Evolutionary conservation across 371 early-diverging fungal genomes (phyloP).

Genomic region (Catenaria anguillulae): DNA sequence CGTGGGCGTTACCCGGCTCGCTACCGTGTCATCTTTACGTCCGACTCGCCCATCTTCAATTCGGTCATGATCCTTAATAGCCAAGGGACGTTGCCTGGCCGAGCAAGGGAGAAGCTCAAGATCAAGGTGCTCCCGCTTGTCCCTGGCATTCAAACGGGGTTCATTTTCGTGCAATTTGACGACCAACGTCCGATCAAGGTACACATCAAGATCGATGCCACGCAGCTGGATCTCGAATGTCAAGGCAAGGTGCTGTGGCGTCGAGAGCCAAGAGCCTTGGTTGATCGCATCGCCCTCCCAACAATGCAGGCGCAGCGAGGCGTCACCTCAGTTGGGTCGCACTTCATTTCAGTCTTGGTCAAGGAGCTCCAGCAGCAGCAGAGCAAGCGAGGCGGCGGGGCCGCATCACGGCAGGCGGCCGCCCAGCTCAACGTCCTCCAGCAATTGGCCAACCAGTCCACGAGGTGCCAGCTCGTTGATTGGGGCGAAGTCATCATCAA

Average conservation of each 20-base stretch:
- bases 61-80: slow-evolving; percentile 23
- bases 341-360: slow-evolving; percentile 21
- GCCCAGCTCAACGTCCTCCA: slow-evolving; percentile 4
- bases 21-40: slow-evolving; percentile 20
- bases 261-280: neutral
- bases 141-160: slow-evolving; percentile 26
- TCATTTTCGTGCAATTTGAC: slow-evolving; percentile 28
- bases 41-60: slow-evolving; percentile 14
- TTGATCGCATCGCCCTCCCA: too few species aligned
- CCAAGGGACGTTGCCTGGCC: slow-evolving; percentile 20
- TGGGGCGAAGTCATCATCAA: slow-evolving; percentile 32
- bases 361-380: slow-evolving; percentile 15
- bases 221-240: neutral
- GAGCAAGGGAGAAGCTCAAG: slow-evolving; percentile 16
- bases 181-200: slow-evolving; percentile 4
- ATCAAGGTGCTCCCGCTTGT: slow-evolving; percentile 21
- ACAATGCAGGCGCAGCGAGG: too few species aligned
- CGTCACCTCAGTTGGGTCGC: too few species aligned
- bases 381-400: slow-evolving; percentile 1
- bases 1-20: slow-evolving; percentile 25
- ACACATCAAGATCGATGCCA: slow-evolving; percentile 7
- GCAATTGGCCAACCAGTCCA: slow-evolving; percentile 18
- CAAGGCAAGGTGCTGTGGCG: neutral
- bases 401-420: too few species aligned
- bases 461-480: slow-evolving; percentile 24